Evolutionary conservation across 331 rosid species (phyloP), one percentile per base, ranked within the genome.

Genomic region (Quercus phellos): DNA sequence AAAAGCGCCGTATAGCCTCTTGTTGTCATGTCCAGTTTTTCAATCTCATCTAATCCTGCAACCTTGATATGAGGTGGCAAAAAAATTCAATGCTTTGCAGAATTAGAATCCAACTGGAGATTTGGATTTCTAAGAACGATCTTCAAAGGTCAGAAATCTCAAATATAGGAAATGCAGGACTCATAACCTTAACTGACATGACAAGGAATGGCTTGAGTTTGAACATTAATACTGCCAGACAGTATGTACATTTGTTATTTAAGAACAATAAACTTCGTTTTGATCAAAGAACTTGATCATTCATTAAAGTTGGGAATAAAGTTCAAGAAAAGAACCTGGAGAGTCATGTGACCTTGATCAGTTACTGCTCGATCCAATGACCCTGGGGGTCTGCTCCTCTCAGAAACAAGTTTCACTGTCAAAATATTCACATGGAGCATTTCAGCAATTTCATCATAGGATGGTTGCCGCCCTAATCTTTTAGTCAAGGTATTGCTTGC

Each of bases 371-470:
- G 84, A 76, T 87, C 87, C 87, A 89, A 70, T 8, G 98, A 93
- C 85, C 91, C 67, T 27, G 93, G 91, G 30, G 71, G 77, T 74
- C 82, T 87, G 74, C 78, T 85, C 27, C 72, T 89, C 55, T 87
- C 91, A 4, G 70, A 85, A 61, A 90, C 85, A 55, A 93, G 88
- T 77, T 73, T 83, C 72, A 91, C 78, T 2, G 79, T 86, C 42
- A 93, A 84, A 77, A 80, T 80, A 43, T 27, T 74, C 67, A 85
- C 79, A 42, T 87, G 60, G 18, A 89, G 81, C n/a, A 58, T 18
- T 75, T 84, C 78, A 4, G 96, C 89, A 0, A 83, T 64, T 84
- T 93, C 98, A 9, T 85, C 53, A 17, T 87, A 60, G 5, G 91
- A 84, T 4, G 98, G 96, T 4, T 13, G 68, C 21, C 96, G 74